These are phyloP conservation scores for Euphorbia lathyris DNA, from an alignment of 345 rosid species.

Conservation along the genomic window DNA sequence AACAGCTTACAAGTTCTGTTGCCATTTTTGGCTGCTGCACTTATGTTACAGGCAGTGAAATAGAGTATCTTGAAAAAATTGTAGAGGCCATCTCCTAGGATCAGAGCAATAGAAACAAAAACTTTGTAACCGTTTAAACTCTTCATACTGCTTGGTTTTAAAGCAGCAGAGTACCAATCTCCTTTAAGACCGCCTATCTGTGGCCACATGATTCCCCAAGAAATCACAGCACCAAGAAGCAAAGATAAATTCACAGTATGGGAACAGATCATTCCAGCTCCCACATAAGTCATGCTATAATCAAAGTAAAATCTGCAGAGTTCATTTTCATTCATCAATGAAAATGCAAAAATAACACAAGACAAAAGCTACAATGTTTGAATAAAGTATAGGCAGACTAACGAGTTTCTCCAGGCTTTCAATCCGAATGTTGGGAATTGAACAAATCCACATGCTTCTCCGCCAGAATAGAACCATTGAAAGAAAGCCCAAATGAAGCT, in stretches of 20 bases:
- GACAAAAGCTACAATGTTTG: not conserved
- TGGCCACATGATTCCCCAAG: constrained; percentile 99
- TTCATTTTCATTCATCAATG: constrained; percentile 19
- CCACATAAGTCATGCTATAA: constrained; percentile 80
- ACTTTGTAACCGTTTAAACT: constrained; percentile 91
- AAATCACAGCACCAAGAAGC: constrained; percentile 81
- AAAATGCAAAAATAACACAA: constrained; percentile 1
- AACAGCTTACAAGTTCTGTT: constrained; percentile 33
- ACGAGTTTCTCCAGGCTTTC: constrained; percentile 79
- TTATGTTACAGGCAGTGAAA: constrained; percentile 51
- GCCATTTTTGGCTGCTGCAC: constrained; percentile 28
- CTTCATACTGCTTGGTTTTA: constrained; percentile 72
- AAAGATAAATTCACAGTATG: constrained; percentile 85
- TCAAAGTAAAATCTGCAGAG: constrained; percentile 83
- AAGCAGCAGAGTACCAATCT: constrained; percentile 58
- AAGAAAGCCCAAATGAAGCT: constrained; percentile 86
- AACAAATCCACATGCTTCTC: constrained; percentile 59
- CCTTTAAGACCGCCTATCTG: constrained; percentile 62
- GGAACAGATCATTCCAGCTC: constrained; percentile 99
- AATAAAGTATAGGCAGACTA: constrained; percentile 24
- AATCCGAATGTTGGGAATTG: constrained; percentile 86
- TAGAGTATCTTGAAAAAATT: constrained; percentile 74
- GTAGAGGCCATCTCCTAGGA: constrained; percentile 92
- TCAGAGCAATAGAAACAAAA: constrained; percentile 74
- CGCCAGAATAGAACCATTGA: constrained; percentile 83